Evolutionary conservation across 306 rosid genomes (phyloP).

Genomic region (Vigna radiata): DNA sequence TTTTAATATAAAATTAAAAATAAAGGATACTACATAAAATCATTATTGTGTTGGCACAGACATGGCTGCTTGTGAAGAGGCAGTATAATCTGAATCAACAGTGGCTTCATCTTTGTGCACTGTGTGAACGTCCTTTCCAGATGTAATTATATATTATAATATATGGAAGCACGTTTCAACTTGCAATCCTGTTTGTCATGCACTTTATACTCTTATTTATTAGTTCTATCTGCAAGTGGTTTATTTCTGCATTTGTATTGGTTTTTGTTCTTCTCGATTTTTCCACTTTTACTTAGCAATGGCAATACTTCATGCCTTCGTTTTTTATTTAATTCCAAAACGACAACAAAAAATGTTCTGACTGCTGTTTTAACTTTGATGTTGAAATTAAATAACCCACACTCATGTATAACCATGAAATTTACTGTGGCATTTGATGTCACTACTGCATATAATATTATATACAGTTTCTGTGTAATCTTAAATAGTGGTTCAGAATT

Average conservation of each 20-base stretch:
- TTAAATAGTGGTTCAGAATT: not conserved
- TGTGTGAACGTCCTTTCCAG: not conserved
- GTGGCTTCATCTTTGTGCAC: not conserved
- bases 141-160: not conserved
- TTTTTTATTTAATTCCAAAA: slow-evolving; percentile 1
- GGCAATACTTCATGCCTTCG: not conserved
- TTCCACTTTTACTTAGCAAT: not conserved
- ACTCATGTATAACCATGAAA: not conserved
- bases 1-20: not conserved
- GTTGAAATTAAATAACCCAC: not conserved
- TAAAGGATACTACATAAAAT: not conserved
- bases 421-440: not conserved
- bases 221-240: slow-evolving; percentile 2
- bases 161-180: not conserved
- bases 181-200: slow-evolving; percentile 8
- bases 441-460: not conserved
- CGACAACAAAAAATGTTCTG: not conserved
- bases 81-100: not conserved
- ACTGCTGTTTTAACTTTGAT: not conserved
- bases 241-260: not conserved
- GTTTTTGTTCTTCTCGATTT: not conserved
- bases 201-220: not conserved
- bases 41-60: not conserved
- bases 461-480: not conserved
- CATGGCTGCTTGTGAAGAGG: not conserved